Evolutionary conservation across 106 monocot genomes (phyloP), one percentile per base, ranked within the genome.

Genomic region (Dendrobium officinale): DNA sequence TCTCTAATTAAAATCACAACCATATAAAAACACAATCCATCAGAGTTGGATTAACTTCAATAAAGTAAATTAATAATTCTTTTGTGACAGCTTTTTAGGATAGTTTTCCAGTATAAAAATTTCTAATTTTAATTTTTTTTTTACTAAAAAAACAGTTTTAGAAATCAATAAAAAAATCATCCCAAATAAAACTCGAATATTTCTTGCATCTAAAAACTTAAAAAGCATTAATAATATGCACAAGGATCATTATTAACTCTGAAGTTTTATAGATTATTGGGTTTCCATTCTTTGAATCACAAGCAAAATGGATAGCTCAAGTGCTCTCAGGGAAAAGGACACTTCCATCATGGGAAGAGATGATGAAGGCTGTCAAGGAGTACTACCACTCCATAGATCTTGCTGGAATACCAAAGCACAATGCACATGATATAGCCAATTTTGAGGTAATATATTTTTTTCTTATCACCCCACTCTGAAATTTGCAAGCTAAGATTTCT

Each of bases 251-350:
- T 19, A 54, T 72, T 9, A 74, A 44, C 15, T 31, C 54, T 77
- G 10, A 80, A 42, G 74, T 81, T 6, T 47, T 83, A 26, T 73
- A 91, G 88, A 55, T 91, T 48, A 88, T 88, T 74, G 88, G 84
- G 41, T 88, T 90, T 55, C 88, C 85, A 22, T 88, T 88, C 83
- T 90, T 88, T 59, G 93, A 93, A 79, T 85, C 90, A 67, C 93
- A 93, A 87, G 87, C 83, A 26, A 91, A 68, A 82, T 93, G 93
- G 93, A 85, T 93, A 26, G 86, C 93, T 59, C 87, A 85, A 56
- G 82, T 87, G 27, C 85, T 93, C 18, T 87, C 90, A 40, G 87
- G 90, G 18, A 87, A 80, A 79, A 85, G 82, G 77, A 84, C 47
- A 40, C 79, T 93, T 37, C 90, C 89, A 76, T 77, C 93, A 37